phyloP scores from a whole-genome alignment of 1,284 basidiomycete genomes.

The Cutaneotrichosporon sp. region DNA sequence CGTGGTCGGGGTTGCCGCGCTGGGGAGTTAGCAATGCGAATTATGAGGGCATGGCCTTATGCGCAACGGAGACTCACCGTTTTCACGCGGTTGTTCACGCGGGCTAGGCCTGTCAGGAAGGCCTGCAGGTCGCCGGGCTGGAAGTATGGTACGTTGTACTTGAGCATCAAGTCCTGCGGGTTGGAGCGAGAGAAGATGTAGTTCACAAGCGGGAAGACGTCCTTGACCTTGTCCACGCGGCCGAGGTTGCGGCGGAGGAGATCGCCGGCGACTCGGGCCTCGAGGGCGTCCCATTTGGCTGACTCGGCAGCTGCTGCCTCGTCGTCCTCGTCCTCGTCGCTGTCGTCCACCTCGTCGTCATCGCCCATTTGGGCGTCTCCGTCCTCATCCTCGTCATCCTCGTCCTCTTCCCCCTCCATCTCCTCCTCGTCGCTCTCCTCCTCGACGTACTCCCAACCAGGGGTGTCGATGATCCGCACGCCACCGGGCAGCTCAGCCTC shows the following conservation, averaged over 20 bases:
- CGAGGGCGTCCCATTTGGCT: constrained; percentile 50
- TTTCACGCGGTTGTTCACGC: constrained; percentile 71
- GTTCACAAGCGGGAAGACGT: constrained; percentile 68
- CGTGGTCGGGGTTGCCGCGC: constrained; percentile 72
- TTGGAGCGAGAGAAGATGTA: constrained; percentile 69
- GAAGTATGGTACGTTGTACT: constrained; percentile 83
- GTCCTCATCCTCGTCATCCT: constrained; percentile 27
- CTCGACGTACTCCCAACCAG: constrained; percentile 63
- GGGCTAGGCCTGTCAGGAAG: constrained; percentile 78
- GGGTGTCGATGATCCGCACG: constrained; percentile 73
- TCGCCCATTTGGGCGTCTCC: constrained; percentile 50
- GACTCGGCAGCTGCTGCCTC: constrained; percentile 44
- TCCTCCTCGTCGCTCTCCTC: constrained; percentile 38
- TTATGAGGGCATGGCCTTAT: neutral
- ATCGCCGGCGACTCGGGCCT: constrained; percentile 59
- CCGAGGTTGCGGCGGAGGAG: constrained; percentile 74
- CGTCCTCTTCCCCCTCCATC: constrained; percentile 33
- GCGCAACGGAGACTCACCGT: constrained; percentile 49
- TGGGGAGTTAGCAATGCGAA: neutral
- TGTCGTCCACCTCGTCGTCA: constrained; percentile 23
- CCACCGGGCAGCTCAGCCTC: constrained; percentile 56
- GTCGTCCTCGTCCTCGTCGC: constrained; percentile 43
- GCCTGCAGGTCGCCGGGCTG: constrained; percentile 63
- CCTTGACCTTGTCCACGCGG: constrained; percentile 81
- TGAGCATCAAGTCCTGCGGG: constrained; percentile 78